Conservation (phyloP, 176 grass and related monocot species). For the Hordeum marinum region DNA sequence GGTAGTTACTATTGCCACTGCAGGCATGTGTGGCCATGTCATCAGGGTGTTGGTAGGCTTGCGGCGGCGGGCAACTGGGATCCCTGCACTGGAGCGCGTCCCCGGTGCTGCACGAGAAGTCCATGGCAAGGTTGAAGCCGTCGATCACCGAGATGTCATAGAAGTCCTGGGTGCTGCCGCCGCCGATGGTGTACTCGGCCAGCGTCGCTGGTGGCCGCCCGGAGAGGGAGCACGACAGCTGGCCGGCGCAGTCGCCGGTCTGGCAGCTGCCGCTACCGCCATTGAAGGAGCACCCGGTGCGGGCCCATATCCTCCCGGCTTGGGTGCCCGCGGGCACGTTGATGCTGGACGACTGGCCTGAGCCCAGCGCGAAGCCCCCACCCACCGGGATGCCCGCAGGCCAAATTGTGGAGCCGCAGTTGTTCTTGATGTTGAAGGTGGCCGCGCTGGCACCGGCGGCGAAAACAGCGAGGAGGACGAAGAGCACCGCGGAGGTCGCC, state of each 20-base stretch:
- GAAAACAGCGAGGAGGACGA: background rate
- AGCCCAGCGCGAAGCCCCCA: background rate
- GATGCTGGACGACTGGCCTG: background rate
- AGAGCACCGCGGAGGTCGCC: background rate
- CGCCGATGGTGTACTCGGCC: slow-evolving; percentile 15
- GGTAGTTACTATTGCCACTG: background rate
- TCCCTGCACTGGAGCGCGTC: background rate
- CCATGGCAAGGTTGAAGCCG: slow-evolving; percentile 11
- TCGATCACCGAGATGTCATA: slow-evolving; percentile 23
- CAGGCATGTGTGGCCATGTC: background rate
- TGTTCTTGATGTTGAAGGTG: background rate
- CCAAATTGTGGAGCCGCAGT: background rate
- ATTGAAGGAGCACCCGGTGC: slow-evolving; percentile 5
- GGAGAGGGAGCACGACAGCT: background rate
- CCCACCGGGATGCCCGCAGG: slow-evolving; percentile 4
- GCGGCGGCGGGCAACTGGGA: background rate
- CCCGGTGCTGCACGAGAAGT: slow-evolving; percentile 5
- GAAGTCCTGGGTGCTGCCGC: background rate
- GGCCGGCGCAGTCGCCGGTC: slow-evolving; percentile 5
- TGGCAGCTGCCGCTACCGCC: background rate
- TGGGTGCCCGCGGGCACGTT: background rate
- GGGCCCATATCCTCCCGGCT: background rate
- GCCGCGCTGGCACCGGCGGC: background rate
- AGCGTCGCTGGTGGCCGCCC: slow-evolving; percentile 8
- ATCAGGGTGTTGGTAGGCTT: background rate